Conservation (phyloP, 1,284 basidiomycete species). For the Boletus mariae region DNA sequence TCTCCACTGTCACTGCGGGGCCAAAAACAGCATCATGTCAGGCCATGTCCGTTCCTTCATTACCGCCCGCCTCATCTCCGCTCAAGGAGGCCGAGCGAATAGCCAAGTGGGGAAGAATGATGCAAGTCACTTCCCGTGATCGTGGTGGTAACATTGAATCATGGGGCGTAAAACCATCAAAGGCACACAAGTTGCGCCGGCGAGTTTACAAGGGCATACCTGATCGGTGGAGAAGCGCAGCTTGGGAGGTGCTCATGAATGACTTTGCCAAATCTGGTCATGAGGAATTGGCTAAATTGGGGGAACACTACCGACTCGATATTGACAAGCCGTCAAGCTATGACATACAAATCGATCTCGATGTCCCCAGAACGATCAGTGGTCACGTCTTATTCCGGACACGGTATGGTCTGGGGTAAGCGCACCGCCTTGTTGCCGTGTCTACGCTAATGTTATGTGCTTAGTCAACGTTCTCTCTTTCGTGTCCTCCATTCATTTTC, state of each 20-base stretch:
- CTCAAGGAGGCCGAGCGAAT: constrained; percentile 70
- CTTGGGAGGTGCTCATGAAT: constrained; percentile 81
- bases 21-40: constrained; percentile 39
- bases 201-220: constrained; percentile 95
- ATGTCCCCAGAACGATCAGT: constrained; percentile 94
- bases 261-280: constrained; percentile 45
- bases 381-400: constrained; percentile 95
- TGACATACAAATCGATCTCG: constrained; percentile 97
- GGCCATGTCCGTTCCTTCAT: constrained; percentile 39
- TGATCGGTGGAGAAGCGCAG: constrained; percentile 91
- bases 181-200: constrained; percentile 62
- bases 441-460: constrained; percentile 7
- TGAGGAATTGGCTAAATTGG: constrained; percentile 41
- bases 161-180: constrained; percentile 67
- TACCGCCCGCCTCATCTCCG: constrained; percentile 47
- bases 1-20: constrained; percentile 47
- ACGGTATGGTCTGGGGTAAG: constrained; percentile 89
- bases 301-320: constrained; percentile 57
- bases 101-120: constrained; percentile 88
- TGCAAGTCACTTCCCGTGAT: constrained; percentile 66
- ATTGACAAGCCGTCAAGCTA: constrained; percentile 80
- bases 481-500: constrained; percentile 94
- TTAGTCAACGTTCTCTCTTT: constrained; percentile 90
- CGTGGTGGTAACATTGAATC: constrained; percentile 70
- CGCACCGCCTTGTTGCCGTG: constrained; percentile 16